Evolutionary conservation across 208 protist species (phyloP).

Genomic region (Balamuthia mandrillaris): DNA sequence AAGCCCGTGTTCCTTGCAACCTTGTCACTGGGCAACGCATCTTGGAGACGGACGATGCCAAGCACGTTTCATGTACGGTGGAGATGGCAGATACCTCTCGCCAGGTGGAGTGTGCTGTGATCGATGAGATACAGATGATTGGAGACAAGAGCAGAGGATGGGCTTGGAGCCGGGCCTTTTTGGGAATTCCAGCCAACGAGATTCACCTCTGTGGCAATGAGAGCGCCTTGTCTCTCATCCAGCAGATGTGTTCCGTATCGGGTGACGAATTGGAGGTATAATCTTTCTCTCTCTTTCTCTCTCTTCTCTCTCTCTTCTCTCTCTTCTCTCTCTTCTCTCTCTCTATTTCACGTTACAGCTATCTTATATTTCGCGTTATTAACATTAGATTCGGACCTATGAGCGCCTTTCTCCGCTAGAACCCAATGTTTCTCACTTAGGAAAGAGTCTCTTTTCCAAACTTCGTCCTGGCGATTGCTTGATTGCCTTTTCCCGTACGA

Average conservation of each 20-base stretch:
- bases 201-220: constrained; percentile 60
- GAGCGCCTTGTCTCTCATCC: constrained; percentile 1
- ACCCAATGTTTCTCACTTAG: not conserved
- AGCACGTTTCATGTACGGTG: constrained; percentile 50
- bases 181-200: constrained; percentile 47
- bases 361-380: not conserved
- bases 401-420: not conserved
- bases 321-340: too few relatives aligned
- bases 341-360: not conserved
- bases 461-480: constrained; percentile 49
- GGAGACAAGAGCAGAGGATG: constrained; percentile 21
- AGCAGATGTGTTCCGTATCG: not conserved
- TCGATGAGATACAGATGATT: constrained; percentile 58
- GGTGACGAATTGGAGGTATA: not conserved
- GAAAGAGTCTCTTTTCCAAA: not conserved
- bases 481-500: constrained; percentile 42
- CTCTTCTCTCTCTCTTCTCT: too few relatives aligned
- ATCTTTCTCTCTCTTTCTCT: too few relatives aligned
- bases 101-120: constrained; percentile 39
- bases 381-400: too few relatives aligned
- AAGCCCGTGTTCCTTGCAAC: not conserved
- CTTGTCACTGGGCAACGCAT: constrained; percentile 47
- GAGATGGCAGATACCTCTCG: constrained; percentile 38
- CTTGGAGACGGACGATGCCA: not conserved
- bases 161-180: constrained; percentile 53